Conservation (phyloP, 2,329 filamentous ascomycete genomes). For the Elsinoe arachidis region DNA sequence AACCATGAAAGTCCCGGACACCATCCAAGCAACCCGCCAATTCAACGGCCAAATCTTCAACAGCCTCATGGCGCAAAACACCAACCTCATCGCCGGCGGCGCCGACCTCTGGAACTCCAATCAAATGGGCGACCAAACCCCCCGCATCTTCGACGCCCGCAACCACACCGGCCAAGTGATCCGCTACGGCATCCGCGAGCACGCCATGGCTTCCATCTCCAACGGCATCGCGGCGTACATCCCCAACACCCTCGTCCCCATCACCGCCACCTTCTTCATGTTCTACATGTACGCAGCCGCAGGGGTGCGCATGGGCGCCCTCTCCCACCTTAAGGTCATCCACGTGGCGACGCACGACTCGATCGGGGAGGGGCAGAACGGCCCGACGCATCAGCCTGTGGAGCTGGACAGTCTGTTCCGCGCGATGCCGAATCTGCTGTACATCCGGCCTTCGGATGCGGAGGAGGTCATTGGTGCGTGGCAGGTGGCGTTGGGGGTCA, state of each 20-base stretch:
- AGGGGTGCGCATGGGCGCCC: constrained; percentile 52
- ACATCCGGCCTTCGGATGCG: constrained; percentile 51
- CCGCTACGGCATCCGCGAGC: constrained; percentile 30
- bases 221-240: constrained; percentile 53
- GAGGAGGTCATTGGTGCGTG: constrained; percentile 52
- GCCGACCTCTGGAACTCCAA: constrained; percentile 22
- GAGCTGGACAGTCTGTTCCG: constrained; percentile 50
- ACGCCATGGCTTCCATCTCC: constrained; percentile 31
- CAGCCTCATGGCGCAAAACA: not conserved
- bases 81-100: constrained; percentile 3
- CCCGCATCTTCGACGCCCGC: not conserved
- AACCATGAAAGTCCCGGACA: not conserved
- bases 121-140: constrained; percentile 14
- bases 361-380: constrained; percentile 52
- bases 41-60: constrained; percentile 10
- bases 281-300: constrained; percentile 53
- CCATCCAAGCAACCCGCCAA: constrained; percentile 10
- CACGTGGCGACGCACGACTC: constrained; percentile 55
- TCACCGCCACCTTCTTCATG: constrained; percentile 56
- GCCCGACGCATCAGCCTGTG: constrained; percentile 55
- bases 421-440: constrained; percentile 54
- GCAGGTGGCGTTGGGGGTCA: constrained; percentile 38
- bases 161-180: constrained; percentile 22
- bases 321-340: constrained; percentile 47
- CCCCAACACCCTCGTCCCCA: constrained; percentile 47